Base-by-base conservation (phyloP, 805 yeast species). In the Cyberlindnera amylophila region DNA sequence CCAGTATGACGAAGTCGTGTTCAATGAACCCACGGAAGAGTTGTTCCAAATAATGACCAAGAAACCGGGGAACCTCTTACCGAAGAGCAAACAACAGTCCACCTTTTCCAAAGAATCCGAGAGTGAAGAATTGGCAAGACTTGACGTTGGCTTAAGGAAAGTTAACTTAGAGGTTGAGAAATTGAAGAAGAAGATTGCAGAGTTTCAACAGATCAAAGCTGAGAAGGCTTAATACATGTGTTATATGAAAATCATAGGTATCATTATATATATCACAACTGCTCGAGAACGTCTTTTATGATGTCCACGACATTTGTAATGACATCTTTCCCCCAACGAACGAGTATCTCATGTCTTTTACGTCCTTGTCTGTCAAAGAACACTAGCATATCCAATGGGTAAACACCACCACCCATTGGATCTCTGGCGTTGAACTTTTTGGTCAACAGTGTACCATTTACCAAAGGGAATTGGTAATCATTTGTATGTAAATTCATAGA, bases 1-100 rank as follows among this genome's bases (percentile, higher is more conserved):
- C 2, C 65, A 82, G 32, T 93, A 84, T 55, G 99, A 93, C 58
- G 99, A 93, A 59, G 67, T 93, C 15, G 96, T 93, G 2, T 93
- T 93, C 59, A 87, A 85, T 60, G 99, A 93, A 62, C 99, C 99
- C 3, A 89, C 96, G 6, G 98, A 93, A 53, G 75, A 75, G 16
- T 77, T 89, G 64, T 91, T 93, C 65, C 87, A 83, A 51, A 67
- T 81, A 4, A 71, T 91, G 55, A 86, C 96, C 6, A 62, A 70
- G 30, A 73, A 75, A 45, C 91, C 95, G 4, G 70, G 81, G 36
- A 71, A 83, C 55, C 49, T 73, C 53, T 50, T 77, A 58, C 71
- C 78, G 4, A 61, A 50, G 48, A 63, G 62, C 28, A 72, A 69
- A 41, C 55, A 66, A 0, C 57, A 55, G 4, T 58, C 62, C 29